These are phyloP conservation scores for Colletotrichum sp. DNA, from an alignment of 2,329 filamentous ascomycete genomes.

Conservation along the genomic window DNA sequence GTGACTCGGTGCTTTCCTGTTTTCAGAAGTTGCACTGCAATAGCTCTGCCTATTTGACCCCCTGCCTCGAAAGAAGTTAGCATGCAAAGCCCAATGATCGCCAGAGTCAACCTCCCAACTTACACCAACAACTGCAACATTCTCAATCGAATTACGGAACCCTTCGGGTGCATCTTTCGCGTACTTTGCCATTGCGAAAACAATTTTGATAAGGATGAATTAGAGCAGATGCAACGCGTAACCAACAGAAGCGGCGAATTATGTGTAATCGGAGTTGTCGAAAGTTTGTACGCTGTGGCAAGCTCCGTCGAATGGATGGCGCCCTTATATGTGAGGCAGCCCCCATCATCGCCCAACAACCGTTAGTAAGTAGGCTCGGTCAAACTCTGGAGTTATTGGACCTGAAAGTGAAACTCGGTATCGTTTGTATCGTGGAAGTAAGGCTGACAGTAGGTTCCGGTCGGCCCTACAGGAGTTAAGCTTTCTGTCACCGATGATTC, in stretches of 20 bases:
- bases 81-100: background rate
- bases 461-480: background rate
- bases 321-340: background rate
- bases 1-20: conserved; percentile 58
- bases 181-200: background rate
- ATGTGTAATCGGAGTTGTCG: background rate
- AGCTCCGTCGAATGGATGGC: background rate
- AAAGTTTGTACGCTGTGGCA: background rate
- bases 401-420: background rate
- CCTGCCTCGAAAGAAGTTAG: conserved; percentile 34
- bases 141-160: conserved; percentile 41
- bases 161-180: background rate
- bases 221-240: background rate
- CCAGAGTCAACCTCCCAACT: conserved; percentile 22
- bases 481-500: background rate
- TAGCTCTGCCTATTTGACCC: conserved; percentile 44
- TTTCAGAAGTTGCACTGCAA: conserved; percentile 47
- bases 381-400: background rate
- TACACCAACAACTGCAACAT: conserved; percentile 54
- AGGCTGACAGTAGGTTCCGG: background rate
- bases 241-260: background rate
- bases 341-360: background rate
- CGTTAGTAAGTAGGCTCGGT: background rate
- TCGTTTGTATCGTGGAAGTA: background rate
- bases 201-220: background rate